Percentiles rank a stretch among this genome's conserved stretches.
Conservation (phyloP, 164 flowering plant species). For the Piper longum region DNA sequence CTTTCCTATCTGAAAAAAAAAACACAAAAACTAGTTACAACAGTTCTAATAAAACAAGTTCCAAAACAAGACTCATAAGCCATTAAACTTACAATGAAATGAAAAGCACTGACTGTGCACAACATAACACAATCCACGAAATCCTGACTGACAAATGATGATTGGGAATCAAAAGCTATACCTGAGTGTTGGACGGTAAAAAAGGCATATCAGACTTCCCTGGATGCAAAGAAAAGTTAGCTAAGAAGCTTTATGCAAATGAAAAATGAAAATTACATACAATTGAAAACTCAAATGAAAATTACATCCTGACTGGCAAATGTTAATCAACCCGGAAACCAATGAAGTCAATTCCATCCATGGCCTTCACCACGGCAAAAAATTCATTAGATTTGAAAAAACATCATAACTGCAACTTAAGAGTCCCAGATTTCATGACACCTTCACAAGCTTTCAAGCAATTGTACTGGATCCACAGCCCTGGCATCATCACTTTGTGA, state of each 20-base stretch:
- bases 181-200: slow-evolving; percentile 87
- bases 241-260: slow-evolving; percentile 77
- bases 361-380: background rate
- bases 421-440: slow-evolving; percentile 56
- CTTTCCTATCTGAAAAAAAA: background rate
- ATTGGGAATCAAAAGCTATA: slow-evolving; percentile 6
- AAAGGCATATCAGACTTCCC: slow-evolving; percentile 87
- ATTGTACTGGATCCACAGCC: slow-evolving; percentile 40
- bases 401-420: slow-evolving; percentile 25
- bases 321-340: background rate
- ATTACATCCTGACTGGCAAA: background rate
- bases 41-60: too few relatives aligned
- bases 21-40: too few relatives aligned
- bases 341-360: background rate
- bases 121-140: too few relatives aligned
- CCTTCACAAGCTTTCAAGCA: slow-evolving; percentile 58
- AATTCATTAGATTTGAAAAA: background rate
- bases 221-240: slow-evolving; percentile 85
- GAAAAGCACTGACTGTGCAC: too few relatives aligned
- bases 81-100: too few relatives aligned
- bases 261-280: too few relatives aligned
- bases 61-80: too few relatives aligned
- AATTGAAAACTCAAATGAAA: too few relatives aligned
- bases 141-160: background rate
- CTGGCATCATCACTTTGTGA: slow-evolving; percentile 25